Evolutionary conservation across 106 monocot genomes (phyloP), one percentile per base, ranked within the genome.

Genomic region (Platanthera guangdongensis): DNA sequence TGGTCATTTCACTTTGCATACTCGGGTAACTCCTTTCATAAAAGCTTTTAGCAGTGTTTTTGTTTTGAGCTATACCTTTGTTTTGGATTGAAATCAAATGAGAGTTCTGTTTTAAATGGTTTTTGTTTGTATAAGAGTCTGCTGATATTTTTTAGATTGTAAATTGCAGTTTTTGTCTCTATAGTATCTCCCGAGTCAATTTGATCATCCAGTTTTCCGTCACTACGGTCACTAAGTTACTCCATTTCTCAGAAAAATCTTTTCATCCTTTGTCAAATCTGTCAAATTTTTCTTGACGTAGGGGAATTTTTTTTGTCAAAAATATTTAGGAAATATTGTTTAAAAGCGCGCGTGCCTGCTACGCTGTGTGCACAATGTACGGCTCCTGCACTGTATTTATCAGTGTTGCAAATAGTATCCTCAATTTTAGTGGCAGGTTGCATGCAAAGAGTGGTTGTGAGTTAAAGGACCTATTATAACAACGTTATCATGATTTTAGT

Each of bases 1-100:
- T 83, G 97, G 97, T 64, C 91, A 97, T 86, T 97, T 97, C 79
- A 97, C 91, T 64, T 72, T 97, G 79, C 84, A 85, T 81, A 94
- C 93, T 16, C 85, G 82, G 82, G 97, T 97, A 83, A 84, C 84
- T 82, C 77, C 12, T 54, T 76, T 51, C 21, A 50, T 10, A 52
- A 77, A 16, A 72, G n/a, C 7, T 80, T 47, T 63, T 30, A 0
- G 32, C 12, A 30, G 32, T 3, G 32, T 32, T 65, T 10, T 30
- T 39, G 11, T 65, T 65, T 65, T 65, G 25, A 39, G 3, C 3
- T 2, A 39, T 39, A 39, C 39, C 39, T 39, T 39, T 39, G 39
- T 39, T 39, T 39, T 39, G 30, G 11, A 32, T 10, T 30, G 9
- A 65, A 65, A 13, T 19, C 12, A 65, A 65, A 5, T 32, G 11